Evolutionary conservation across 805 yeast species (phyloP), one percentile per base, ranked within the genome.

Genomic region (Wickerhamiella azymoides): DNA sequence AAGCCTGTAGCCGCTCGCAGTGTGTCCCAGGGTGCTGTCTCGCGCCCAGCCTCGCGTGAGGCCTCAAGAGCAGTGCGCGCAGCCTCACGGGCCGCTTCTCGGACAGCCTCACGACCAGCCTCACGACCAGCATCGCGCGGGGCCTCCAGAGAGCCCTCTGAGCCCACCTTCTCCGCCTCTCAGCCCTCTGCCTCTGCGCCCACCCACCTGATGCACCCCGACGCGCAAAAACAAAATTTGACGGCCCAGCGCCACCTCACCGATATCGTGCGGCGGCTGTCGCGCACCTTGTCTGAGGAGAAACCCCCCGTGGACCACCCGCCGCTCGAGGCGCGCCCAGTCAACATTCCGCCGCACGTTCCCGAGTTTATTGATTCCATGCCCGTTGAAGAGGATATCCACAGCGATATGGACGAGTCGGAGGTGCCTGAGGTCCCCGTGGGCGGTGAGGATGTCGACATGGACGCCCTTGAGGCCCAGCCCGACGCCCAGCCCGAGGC

Each of bases 201-300:
- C 16, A 13, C 16, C 16, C 33, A 30, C 16, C 17, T 19, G 25
- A 36, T 36, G 38, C 25, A 36, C 24, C 25, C 25, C 9, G 17
- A 11, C 24, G 24, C 21, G 10, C 13, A 37, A 13, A 41, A 33
- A 16, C 24, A 33, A 14, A 17, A 24, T 2, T 26, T 41, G 18
- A 33, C 33, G 11, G 44, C 44, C 8, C 44, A 41, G 16, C 38
- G 38, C 11, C 44, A 41, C 28, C 38, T 41, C 10, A 36, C 44
- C 4, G 44, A 41, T 16, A 41, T 41, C 25, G 35, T 41, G 16
- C 37, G 44, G 5, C 37, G 44, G 16, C 14, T 41, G 10, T 41
- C 44, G 14, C 44, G 44, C 13, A 28, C 39, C 2, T 21, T 41
- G 3, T 19, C 21, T 16, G 44, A 41, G 32, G 38, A 36, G 7